Evolutionary conservation across 2,329 filamentous ascomycete genomes (phyloP), one percentile per base, ranked within the genome.

Genomic region (Scedosporium minutisporum): DNA sequence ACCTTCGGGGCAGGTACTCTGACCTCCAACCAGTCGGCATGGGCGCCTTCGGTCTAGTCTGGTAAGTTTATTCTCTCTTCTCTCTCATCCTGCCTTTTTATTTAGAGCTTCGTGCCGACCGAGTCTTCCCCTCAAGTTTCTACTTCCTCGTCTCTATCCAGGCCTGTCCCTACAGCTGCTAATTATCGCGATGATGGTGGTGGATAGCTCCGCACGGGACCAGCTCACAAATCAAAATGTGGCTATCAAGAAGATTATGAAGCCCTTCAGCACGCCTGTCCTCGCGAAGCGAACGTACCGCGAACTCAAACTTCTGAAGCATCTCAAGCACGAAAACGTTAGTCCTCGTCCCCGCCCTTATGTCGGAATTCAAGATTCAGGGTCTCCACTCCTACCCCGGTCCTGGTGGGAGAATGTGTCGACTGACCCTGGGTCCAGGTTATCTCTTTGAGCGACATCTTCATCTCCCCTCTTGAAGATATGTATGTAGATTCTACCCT

Each of bases 161-260:
- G 3, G 16, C 18, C 18, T 7, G 44, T 18, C 14, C 6, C 44
- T 7, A 16, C 9, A 21, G 44, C 9, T 6, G 16, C 44, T 21
- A 48, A 21, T 48, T 18, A n/a, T 18, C 18, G 12, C 29, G 4
- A 6, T 55, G 10, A 16, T 23, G 25, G 25, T 58, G 25, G 38
- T 12, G 38, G 12, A 21, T 27, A 97, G 93, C 78, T 97, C 95
- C 67, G 95, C 95, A 64, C 93, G 92, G 78, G 95, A 99, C 76
- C 93, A 97, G 80, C 91, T 99, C 77, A 97, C 95, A 65, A 90
- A 86, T 75, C 93, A 97, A 77, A 92, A 93, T 77, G 95, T 99
- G 65, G 95, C 95, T 64, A 93, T 99, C 74, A 99, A 99, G 85
- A 99, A 99, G 86, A 99, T 99, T 73, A 97, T 99, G 93, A 99